Evolutionary conservation across 1,284 basidiomycete species (phyloP).

Genomic region (Puccinia brachypodii): DNA sequence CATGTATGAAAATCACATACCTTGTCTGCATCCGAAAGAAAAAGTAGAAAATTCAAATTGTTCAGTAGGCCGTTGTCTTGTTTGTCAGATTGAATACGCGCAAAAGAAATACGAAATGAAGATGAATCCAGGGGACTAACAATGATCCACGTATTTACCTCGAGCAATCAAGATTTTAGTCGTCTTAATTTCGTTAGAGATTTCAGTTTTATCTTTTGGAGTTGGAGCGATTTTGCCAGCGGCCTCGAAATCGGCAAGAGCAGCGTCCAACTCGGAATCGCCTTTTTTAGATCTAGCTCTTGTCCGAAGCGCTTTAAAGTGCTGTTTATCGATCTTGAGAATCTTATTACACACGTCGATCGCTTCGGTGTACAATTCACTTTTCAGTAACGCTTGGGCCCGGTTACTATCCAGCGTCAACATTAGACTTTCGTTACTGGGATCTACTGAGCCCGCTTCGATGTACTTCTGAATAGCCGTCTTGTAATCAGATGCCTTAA

Average conservation of each 20-base stretch:
- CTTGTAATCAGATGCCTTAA: constrained; percentile 66
- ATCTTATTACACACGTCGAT: constrained; percentile 21
- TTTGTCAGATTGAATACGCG: background rate
- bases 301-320: constrained; percentile 34
- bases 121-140: background rate
- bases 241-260: constrained; percentile 19
- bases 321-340: constrained; percentile 24
- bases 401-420: constrained; percentile 33
- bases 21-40: constrained; percentile 15
- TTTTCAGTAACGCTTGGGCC: constrained; percentile 31
- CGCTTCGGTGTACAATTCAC: background rate
- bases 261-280: background rate
- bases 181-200: constrained; percentile 6
- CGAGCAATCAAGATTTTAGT: constrained; percentile 24
- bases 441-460: constrained; percentile 60
- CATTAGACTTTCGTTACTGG: background rate
- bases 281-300: constrained; percentile 28
- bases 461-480: constrained; percentile 71
- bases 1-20: constrained; percentile 4
- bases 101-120: background rate
- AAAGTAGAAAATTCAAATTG: background rate
- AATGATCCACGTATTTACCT: constrained; percentile 35
- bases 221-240: constrained; percentile 20
- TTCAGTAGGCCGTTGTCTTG: background rate
- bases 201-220: constrained; percentile 29